A percentile compares a stretch with the other conserved stretches of the same genome.
phyloP scores from a whole-genome alignment of 2,329 filamentous ascomycete genomes.

The Colletotrichum sp. region DNA sequence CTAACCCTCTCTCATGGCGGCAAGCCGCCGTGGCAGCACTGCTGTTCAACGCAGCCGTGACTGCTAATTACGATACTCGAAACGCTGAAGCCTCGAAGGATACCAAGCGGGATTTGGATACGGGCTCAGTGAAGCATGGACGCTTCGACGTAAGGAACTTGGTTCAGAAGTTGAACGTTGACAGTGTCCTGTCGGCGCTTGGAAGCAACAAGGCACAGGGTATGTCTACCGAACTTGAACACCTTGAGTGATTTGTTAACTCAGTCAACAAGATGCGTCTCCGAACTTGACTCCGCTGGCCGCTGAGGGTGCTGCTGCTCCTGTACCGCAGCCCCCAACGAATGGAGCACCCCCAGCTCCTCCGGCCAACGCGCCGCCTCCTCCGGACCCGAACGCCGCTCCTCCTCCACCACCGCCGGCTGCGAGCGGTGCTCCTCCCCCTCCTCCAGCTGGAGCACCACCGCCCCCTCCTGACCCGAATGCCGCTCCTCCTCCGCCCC shows the following conservation, averaged over 20 bases:
- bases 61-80: neutral
- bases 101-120: slow-evolving; percentile 4
- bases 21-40: slow-evolving; percentile 11
- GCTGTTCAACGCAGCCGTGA: slow-evolving; percentile 13
- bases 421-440: neutral
- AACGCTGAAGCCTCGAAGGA: neutral
- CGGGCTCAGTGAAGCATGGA: neutral
- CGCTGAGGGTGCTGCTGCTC: neutral
- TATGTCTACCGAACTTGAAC: neutral
- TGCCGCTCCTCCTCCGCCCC: neutral
- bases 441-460: neutral
- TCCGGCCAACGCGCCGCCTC: neutral
- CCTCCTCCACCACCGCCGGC: neutral
- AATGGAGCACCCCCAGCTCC: neutral
- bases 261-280: neutral
- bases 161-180: neutral
- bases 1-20: neutral
- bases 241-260: neutral
- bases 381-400: neutral
- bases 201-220: neutral
- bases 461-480: neutral
- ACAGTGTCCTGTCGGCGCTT: neutral
- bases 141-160: neutral
- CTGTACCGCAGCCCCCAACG: neutral
- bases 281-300: neutral